Conservation (phyloP, 768 basidiomycete genomes). For the Pisolithus marmoratus region DNA sequence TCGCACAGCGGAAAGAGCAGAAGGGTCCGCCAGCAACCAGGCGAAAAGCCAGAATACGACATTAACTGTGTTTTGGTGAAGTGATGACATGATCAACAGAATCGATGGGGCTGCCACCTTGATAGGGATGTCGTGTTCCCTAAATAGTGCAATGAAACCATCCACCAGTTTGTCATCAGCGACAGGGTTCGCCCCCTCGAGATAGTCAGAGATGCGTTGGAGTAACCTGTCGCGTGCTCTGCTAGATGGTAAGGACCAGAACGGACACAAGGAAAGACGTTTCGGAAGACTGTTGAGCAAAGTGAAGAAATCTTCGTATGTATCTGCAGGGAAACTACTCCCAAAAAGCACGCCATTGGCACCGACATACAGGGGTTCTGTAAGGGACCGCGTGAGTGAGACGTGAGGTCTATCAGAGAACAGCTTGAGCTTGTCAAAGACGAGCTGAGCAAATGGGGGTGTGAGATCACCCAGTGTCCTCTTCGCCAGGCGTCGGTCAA, state of each 20-base stretch:
- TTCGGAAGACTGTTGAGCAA: conserved; percentile 15
- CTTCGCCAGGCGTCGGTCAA: conserved; percentile 14
- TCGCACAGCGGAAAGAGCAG: conserved; percentile 39
- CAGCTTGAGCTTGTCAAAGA: conserved; percentile 10
- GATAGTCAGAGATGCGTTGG: conserved; percentile 6
- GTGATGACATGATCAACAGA: conserved; percentile 16
- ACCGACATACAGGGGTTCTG: conserved; percentile 12
- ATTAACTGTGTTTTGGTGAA: conserved; percentile 18
- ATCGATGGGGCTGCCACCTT: conserved; percentile 14
- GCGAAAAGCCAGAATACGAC: conserved; percentile 15
- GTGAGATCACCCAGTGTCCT: conserved; percentile 10
- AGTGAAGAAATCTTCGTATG: conserved; percentile 15
- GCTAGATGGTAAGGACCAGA: conserved; percentile 11
- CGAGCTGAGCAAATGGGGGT: conserved; percentile 4
- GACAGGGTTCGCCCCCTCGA: conserved; percentile 8
- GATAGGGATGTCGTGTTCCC: conserved; percentile 11
- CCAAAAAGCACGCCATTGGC: conserved; percentile 17
- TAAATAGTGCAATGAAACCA: conserved; percentile 13
- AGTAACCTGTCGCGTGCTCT: conserved; percentile 9
- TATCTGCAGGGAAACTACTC: conserved; percentile 12
- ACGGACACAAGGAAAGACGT: conserved; percentile 10
- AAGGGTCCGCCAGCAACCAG: conserved; percentile 36
- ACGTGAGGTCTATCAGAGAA: not conserved
- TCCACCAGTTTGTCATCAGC: conserved; percentile 6
- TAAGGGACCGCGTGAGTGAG: conserved; percentile 14